Evolutionary conservation across 208 protist genomes (phyloP).

Genomic region (Strigomonas galati): DNA sequence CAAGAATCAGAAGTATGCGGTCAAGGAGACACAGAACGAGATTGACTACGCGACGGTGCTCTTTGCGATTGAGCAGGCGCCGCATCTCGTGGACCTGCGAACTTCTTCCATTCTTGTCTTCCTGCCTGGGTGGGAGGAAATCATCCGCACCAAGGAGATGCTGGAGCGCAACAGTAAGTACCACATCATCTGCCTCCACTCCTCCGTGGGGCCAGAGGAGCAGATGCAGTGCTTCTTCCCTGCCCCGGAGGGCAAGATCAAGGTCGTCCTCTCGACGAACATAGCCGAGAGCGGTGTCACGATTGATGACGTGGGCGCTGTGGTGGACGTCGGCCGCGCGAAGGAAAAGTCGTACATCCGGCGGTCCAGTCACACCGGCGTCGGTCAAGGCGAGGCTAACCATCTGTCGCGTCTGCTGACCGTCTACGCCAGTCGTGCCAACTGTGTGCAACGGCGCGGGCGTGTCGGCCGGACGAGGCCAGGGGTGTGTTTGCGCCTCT

Average conservation of each 20-base stretch:
- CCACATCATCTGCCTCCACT: slow-evolving; percentile 84
- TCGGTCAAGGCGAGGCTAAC: slow-evolving; percentile 31
- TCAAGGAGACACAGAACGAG: slow-evolving; percentile 58
- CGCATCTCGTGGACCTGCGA: slow-evolving; percentile 63
- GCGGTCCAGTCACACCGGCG: slow-evolving; percentile 22
- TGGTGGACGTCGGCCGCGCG: slow-evolving; percentile 95
- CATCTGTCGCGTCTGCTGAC: slow-evolving; percentile 68
- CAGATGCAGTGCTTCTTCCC: slow-evolving; percentile 98
- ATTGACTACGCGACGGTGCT: slow-evolving; percentile 83
- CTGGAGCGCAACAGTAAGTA: slow-evolving; percentile 67
- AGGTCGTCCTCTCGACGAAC: slow-evolving; percentile 99
- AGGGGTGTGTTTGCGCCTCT: slow-evolving; percentile 94
- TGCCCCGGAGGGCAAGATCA: slow-evolving; percentile 83
- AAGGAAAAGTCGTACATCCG: slow-evolving; percentile 96
- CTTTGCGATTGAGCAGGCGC: slow-evolving; percentile 82
- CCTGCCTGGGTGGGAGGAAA: slow-evolving; percentile 92
- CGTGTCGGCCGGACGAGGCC: slow-evolving; percentile 92
- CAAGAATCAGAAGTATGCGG: slow-evolving; percentile 40
- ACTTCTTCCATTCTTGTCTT: slow-evolving; percentile 88
- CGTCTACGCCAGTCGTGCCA: slow-evolving; percentile 82
- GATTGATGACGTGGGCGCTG: slow-evolving; percentile 98
- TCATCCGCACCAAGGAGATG: slow-evolving; percentile 63
- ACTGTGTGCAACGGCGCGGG: slow-evolving; percentile 92
- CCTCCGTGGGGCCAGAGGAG: slow-evolving; percentile 93
- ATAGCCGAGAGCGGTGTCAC: slow-evolving; percentile 99